Base-by-base conservation (phyloP, 768 basidiomycete genomes). In the Agrocybe praecox region DNA sequence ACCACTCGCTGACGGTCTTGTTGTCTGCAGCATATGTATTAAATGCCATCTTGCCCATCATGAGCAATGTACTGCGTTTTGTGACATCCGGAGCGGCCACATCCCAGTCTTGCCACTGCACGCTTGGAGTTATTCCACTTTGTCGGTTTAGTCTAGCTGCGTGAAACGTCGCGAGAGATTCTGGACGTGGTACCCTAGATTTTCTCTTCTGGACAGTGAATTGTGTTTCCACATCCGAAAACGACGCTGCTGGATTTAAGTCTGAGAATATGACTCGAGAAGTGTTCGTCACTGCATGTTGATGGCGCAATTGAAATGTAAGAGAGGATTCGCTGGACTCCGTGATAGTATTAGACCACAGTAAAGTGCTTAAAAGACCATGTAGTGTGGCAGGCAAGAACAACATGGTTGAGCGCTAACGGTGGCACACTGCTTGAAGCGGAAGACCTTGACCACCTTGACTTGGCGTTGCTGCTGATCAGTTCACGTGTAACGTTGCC, bases 41-140 rank as follows among this genome's bases (percentile, higher is more conserved):
- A 55, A 78, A 84, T 11, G 90, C 85, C 91, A 98, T 98, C 82
- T 90, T 94, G 18, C 92, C 94, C 15, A 98, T 78, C 23, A 83
- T 74, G 12, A 87, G 79, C 7, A 98, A 70, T 1, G 92, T 89
- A 63, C 87, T 81, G 32, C 90, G 82, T 63, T 87, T 85, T 17
- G 76, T 75, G 4, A 90, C 80, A 65, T 97, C 88, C 1, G 96
- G 96, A 1, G 81, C 87, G 6, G 68, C 65, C 0, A 91, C 78
- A 33, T 89, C 82, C 21, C 79, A 78, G 45, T 84, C 80, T 14
- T 85, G 74, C 94, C 95, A 96, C 10, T 74, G 66, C 23, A 85
- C 52, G 2, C 67, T 59, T 15, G 74, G 72, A 49, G 66, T 77
- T 18, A 69, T 69, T 49, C 69, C 65, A 64, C 75, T 73, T 43